These are phyloP conservation scores for Russula brevipes DNA, from an alignment of 768 basidiomycete species.

Conservation along the genomic window DNA sequence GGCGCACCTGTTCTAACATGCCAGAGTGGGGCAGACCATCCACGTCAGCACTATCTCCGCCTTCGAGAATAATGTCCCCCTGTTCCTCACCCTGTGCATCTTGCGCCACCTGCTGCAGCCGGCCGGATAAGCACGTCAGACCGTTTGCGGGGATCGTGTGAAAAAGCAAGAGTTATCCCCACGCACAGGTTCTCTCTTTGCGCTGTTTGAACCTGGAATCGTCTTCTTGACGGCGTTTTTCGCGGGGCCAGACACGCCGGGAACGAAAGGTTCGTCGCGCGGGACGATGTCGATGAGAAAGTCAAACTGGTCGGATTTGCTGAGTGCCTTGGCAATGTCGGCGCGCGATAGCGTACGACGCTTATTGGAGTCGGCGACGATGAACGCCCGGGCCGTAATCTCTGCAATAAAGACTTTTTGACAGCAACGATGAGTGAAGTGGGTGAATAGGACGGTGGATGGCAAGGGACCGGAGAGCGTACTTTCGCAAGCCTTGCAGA, in stretches of 20 bases:
- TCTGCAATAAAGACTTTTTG: slow-evolving; percentile 92
- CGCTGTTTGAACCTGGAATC: slow-evolving; percentile 7
- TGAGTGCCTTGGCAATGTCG: slow-evolving; percentile 89
- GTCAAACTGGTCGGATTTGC: slow-evolving; percentile 94
- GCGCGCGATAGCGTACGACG: slow-evolving; percentile 91
- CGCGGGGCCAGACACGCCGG: slow-evolving; percentile 15
- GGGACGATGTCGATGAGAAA: slow-evolving; percentile 97
- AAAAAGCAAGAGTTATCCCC: background rate
- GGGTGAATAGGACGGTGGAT: background rate
- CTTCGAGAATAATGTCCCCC: slow-evolving; percentile 18
- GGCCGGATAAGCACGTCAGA: background rate
- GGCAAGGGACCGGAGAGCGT: slow-evolving; percentile 33
- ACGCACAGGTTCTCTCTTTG: slow-evolving; percentile 17
- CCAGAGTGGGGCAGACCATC: slow-evolving; percentile 18
- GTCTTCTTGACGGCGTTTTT: slow-evolving; percentile 18
- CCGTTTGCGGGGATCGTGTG: background rate
- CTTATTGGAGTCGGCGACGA: slow-evolving; percentile 92
- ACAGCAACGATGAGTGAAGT: background rate
- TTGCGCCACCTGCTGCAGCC: slow-evolving; percentile 5
- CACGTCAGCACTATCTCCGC: slow-evolving; percentile 19
- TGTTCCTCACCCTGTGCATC: slow-evolving; percentile 21
- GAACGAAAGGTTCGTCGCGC: slow-evolving; percentile 55
- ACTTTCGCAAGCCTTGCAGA: slow-evolving; percentile 99
- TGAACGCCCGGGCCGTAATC: slow-evolving; percentile 92
- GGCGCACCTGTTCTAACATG: slow-evolving; percentile 21